These are phyloP conservation scores for Candida chauliodis DNA, from an alignment of 805 yeast species.

Conservation along the genomic window DNA sequence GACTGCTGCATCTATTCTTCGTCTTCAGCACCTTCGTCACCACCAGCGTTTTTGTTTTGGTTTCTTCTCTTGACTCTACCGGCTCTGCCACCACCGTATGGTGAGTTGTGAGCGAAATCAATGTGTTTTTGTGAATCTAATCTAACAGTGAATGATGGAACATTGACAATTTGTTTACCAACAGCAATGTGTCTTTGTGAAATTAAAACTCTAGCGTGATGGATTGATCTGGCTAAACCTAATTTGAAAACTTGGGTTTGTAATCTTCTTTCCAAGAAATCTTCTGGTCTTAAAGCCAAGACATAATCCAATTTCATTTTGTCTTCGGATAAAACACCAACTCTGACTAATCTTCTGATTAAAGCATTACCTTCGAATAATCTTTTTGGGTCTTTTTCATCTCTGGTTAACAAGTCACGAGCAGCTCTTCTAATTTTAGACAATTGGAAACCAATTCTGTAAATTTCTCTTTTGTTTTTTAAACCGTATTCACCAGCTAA, in stretches of 20 bases:
- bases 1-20: slow-evolving; percentile 53
- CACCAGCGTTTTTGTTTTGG: slow-evolving; percentile 50
- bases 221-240: slow-evolving; percentile 98
- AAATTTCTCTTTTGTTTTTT: slow-evolving; percentile 99
- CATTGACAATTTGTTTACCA: slow-evolving; percentile 98
- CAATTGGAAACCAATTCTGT: slow-evolving; percentile 99
- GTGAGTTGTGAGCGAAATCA: slow-evolving; percentile 98
- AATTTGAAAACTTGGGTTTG: slow-evolving; percentile 99
- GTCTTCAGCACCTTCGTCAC: slow-evolving; percentile 67
- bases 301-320: slow-evolving; percentile 99
- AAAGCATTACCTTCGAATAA: slow-evolving; percentile 99
- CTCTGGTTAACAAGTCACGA: slow-evolving; percentile 99
- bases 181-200: slow-evolving; percentile 99
- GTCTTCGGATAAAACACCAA: slow-evolving; percentile 98
- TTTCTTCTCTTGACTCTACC: slow-evolving; percentile 99
- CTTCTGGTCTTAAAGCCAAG: slow-evolving; percentile 96
- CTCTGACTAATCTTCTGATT: slow-evolving; percentile 98
- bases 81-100: slow-evolving; percentile 99
- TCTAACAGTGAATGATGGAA: slow-evolving; percentile 99
- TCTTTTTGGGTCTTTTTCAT: slow-evolving; percentile 99
- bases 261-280: slow-evolving; percentile 99
- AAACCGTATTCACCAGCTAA: slow-evolving; percentile 99
- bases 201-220: slow-evolving; percentile 99
- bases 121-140: slow-evolving; percentile 99
- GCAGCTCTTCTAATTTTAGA: slow-evolving; percentile 99